These are phyloP conservation scores for Aspergillus homomorphus DNA, from an alignment of 495 filamentous ascomycete genomes.

Conservation along the genomic window DNA sequence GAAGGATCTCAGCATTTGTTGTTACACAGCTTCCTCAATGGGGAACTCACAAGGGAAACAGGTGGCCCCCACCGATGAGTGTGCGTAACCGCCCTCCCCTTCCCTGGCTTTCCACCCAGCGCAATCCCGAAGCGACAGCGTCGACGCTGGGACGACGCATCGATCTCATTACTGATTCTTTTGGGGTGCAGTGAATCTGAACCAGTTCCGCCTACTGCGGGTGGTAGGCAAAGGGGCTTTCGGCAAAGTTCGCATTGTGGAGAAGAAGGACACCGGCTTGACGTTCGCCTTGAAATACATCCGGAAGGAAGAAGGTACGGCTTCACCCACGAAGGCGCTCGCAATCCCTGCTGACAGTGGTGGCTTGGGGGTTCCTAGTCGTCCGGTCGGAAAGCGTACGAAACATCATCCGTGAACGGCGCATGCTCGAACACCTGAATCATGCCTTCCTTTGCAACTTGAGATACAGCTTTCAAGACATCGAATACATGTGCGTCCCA, in stretches of 20 bases:
- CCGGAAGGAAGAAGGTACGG: constrained; percentile 93
- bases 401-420: constrained; percentile 94
- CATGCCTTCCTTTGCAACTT: constrained; percentile 98
- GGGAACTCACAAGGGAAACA: constrained; percentile 94
- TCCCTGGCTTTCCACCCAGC: constrained; percentile 12
- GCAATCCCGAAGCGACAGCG: neutral
- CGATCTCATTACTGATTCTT: constrained; percentile 15
- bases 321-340: neutral
- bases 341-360: neutral
- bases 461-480: constrained; percentile 98
- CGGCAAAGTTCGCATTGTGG: constrained; percentile 97
- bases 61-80: constrained; percentile 87
- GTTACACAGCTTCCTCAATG: constrained; percentile 54
- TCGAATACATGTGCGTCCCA: constrained; percentile 87
- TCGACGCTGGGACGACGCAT: neutral
- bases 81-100: constrained; percentile 50
- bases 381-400: constrained; percentile 96
- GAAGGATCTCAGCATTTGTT: constrained; percentile 22
- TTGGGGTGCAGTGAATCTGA: constrained; percentile 75
- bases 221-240: constrained; percentile 98
- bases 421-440: constrained; percentile 97
- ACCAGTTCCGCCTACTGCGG: constrained; percentile 91
- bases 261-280: constrained; percentile 89
- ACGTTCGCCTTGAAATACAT: constrained; percentile 98
- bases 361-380: constrained; percentile 50